Conservation (phyloP, 495 filamentous ascomycete species). For the Penicillium egyptiacum region DNA sequence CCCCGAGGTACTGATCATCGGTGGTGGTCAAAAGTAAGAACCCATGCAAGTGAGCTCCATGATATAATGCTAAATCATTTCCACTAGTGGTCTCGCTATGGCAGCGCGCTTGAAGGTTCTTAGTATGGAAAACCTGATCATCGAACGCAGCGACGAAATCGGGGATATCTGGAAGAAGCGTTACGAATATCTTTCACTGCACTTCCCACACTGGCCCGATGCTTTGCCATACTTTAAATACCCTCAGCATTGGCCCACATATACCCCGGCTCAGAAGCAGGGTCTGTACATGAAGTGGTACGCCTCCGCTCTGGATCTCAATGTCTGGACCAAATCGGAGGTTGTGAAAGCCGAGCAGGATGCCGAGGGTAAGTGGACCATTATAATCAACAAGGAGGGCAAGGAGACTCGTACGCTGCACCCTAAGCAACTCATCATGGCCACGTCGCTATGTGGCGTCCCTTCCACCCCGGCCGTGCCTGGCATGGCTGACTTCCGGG, state of each 20-base stretch:
- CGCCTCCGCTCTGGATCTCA: conserved; percentile 63
- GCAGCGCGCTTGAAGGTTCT: conserved; percentile 65
- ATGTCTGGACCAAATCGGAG: conserved; percentile 59
- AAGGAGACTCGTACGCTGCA: conserved; percentile 40
- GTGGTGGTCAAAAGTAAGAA: conserved; percentile 29
- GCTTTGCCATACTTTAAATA: conserved; percentile 66
- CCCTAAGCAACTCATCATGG: conserved; percentile 38
- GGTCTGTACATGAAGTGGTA: conserved; percentile 68
- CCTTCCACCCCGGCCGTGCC: conserved; percentile 31
- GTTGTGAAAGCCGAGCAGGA: conserved; percentile 48
- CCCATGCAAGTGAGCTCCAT: background rate
- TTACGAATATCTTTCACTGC: conserved; percentile 53
- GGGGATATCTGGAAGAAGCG: conserved; percentile 72
- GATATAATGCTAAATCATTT: conserved; percentile 6
- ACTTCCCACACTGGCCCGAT: conserved; percentile 68
- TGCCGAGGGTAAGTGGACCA: conserved; percentile 53
- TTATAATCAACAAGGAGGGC: conserved; percentile 47
- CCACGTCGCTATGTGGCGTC: conserved; percentile 38
- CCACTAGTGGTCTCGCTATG: conserved; percentile 32
- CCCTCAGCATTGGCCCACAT: conserved; percentile 58
- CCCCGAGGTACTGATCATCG: conserved; percentile 27
- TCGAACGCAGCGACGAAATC: conserved; percentile 59
- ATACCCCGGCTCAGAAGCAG: conserved; percentile 70
- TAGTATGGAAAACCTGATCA: conserved; percentile 55
- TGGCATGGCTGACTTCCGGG: conserved; percentile 37